Evolutionary conservation across 2,329 filamentous ascomycete species (phyloP).

Genomic region (Gaeumannomyces tritici): DNA sequence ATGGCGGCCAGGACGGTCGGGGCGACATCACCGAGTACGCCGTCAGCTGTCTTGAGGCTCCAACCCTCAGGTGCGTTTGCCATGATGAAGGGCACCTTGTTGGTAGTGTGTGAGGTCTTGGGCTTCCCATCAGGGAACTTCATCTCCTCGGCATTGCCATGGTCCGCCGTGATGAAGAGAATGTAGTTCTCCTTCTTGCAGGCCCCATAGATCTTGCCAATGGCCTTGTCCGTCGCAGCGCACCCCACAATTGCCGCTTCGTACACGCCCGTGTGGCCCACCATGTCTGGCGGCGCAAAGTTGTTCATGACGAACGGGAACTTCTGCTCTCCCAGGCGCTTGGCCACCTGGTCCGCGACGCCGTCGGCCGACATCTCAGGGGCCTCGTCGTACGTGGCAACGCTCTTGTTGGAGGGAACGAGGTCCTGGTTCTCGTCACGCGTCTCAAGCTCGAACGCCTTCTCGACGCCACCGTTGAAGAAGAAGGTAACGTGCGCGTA

Average conservation of each 20-base stretch:
- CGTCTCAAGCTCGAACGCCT: constrained; percentile 84
- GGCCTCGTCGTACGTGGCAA: constrained; percentile 88
- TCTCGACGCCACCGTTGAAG: constrained; percentile 98
- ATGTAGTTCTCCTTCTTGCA: constrained; percentile 92
- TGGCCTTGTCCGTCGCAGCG: constrained; percentile 83
- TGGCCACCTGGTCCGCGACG: constrained; percentile 81
- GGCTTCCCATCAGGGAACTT: constrained; percentile 90
- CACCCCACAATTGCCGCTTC: constrained; percentile 83
- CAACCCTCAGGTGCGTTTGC: constrained; percentile 88
- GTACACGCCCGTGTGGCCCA: constrained; percentile 96
- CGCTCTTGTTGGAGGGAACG: constrained; percentile 80
- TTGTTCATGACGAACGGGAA: constrained; percentile 99
- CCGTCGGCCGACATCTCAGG: constrained; percentile 92
- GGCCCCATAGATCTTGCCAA: constrained; percentile 82
- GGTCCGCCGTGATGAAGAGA: constrained; percentile 91
- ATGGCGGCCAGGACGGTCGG: constrained; percentile 87
- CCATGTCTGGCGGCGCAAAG: constrained; percentile 98
- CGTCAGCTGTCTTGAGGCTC: constrained; percentile 73
- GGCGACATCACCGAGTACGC: constrained; percentile 93
- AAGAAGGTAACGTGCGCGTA: constrained; percentile 99
- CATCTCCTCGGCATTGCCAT: constrained; percentile 99
- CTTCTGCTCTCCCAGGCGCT: constrained; percentile 74
- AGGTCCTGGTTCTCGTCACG: constrained; percentile 72
- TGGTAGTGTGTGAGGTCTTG: constrained; percentile 96
- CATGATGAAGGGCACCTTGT: constrained; percentile 98